These are phyloP conservation scores for Aspergillus nanangensis DNA, from an alignment of 495 filamentous ascomycete species.

Conservation along the genomic window DNA sequence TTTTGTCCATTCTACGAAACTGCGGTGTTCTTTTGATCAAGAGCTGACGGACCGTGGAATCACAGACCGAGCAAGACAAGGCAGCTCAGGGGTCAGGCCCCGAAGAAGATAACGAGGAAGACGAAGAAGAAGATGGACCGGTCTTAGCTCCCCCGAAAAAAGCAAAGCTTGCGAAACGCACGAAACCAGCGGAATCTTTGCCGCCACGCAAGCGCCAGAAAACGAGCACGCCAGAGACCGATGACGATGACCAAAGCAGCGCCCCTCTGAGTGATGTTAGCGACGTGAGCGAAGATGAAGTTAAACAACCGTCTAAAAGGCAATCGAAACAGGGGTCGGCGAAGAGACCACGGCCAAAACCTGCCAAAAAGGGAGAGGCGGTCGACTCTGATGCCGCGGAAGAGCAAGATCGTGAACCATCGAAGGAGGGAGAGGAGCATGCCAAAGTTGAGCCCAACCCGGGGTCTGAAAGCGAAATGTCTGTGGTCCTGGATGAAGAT, in stretches of 20 bases:
- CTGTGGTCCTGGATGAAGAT: conserved; percentile 67
- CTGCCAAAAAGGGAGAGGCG: conserved; percentile 13
- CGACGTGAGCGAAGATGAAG: conserved; percentile 23
- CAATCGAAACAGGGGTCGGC: conserved; percentile 15
- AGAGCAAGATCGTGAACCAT: conserved; percentile 17
- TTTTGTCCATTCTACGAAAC: too few relatives aligned
- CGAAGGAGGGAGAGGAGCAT: too few relatives aligned
- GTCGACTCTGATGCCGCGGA: conserved; percentile 23
- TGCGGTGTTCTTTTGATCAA: too few relatives aligned
- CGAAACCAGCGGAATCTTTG: conserved; percentile 14
- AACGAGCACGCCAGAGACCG: conserved; percentile 24
- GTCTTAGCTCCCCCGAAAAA: conserved; percentile 15
- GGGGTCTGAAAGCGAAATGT: conserved; percentile 76
- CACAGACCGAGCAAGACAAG: conserved; percentile 28
- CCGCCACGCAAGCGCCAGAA: conserved; percentile 35
- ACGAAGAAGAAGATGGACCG: conserved; percentile 9
- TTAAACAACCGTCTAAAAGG: conserved; percentile 20
- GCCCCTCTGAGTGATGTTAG: conserved; percentile 3
- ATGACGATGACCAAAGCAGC: conserved; percentile 22
- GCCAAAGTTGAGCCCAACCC: conserved; percentile 29
- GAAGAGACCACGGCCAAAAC: conserved; percentile 23
- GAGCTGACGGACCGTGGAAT: too few relatives aligned
- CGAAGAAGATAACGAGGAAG: conserved; percentile 6
- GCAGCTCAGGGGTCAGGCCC: conserved; percentile 10
- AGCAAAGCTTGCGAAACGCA: conserved; percentile 23